A percentile compares a stretch with the other conserved stretches of the same genome.
These are phyloP conservation scores for Trichoderma koningii DNA, from an alignment of 2,329 filamentous ascomycete species.

Conservation along the genomic window DNA sequence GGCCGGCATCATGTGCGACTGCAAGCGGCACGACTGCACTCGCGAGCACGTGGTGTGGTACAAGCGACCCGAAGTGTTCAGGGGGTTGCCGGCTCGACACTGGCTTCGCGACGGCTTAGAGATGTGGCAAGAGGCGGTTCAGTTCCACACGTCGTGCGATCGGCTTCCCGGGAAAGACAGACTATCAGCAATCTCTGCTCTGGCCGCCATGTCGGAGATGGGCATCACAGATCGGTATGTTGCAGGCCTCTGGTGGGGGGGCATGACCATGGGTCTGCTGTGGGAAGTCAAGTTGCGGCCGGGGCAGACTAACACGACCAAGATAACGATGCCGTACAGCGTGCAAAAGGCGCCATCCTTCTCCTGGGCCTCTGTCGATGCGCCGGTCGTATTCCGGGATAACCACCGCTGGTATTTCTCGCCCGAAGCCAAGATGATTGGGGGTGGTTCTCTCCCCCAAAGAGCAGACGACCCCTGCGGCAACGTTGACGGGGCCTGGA, in stretches of 20 bases:
- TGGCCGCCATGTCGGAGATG: constrained; percentile 5
- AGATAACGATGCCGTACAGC: constrained; percentile 1
- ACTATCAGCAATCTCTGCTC: constrained; percentile 3
- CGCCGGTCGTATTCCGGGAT: background rate
- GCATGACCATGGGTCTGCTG: constrained; percentile 11
- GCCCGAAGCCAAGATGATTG: background rate
- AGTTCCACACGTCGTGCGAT: constrained; percentile 10
- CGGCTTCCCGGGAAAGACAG: background rate
- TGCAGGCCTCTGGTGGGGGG: constrained; percentile 17
- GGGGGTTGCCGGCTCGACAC: background rate
- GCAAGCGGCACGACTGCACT: background rate
- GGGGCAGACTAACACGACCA: background rate
- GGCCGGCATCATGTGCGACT: background rate
- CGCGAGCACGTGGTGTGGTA: background rate
- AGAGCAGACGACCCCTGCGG: background rate
- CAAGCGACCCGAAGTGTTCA: background rate
- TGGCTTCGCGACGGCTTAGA: background rate
- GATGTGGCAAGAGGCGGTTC: constrained; percentile 11
- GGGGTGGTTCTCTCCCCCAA: background rate
- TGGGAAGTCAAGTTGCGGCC: constrained; percentile 14
- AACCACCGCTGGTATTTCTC: background rate
- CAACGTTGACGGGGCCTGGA: background rate
- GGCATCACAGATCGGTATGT: constrained; percentile 1
- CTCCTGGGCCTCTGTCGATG: constrained; percentile 23
- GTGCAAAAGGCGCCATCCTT: constrained; percentile 18